A percentile compares a stretch with the other conserved stretches of the same genome.
Conservation (phyloP, 805 yeast genomes). For the Clavispora phyllophila region DNA sequence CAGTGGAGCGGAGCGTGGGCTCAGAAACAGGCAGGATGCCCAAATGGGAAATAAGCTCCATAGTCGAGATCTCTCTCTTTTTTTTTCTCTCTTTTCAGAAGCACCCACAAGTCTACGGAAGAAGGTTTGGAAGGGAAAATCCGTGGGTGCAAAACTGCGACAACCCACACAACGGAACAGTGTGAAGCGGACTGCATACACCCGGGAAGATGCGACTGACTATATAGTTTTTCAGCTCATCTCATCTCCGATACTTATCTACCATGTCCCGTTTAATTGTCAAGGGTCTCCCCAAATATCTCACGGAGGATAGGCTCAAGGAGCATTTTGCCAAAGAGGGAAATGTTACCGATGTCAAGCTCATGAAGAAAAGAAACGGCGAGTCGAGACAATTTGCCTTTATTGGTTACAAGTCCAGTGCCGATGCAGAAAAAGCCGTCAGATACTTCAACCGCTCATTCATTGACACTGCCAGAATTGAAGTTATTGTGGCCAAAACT, state of each 20-base stretch:
- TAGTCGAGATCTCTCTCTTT: too few species aligned
- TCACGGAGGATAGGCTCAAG: conserved; percentile 66
- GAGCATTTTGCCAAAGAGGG: conserved; percentile 60
- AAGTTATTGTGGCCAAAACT: conserved; percentile 78
- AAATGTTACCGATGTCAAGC: conserved; percentile 80
- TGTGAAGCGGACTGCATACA: too few species aligned
- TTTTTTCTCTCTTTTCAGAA: too few species aligned
- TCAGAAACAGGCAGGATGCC: conserved; percentile 22
- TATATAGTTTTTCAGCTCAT: conserved; percentile 2
- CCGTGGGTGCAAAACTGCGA: conserved; percentile 2
- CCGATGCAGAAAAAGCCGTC: conserved; percentile 77
- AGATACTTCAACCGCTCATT: conserved; percentile 70
- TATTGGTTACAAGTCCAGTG: conserved; percentile 70
- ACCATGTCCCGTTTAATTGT: conserved; percentile 84
- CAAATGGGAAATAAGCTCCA: conserved; percentile 30
- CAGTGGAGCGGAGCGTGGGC: conserved; percentile 5
- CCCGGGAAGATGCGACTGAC: too few species aligned
- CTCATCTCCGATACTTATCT: conserved; percentile 4
- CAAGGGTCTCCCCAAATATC: conserved; percentile 78
- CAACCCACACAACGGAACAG: too few species aligned
- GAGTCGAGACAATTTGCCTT: conserved; percentile 91
- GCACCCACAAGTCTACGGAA: too few species aligned
- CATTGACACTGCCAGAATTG: conserved; percentile 75
- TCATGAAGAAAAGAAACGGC: conserved; percentile 77
- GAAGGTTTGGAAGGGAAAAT: too few species aligned